Percentiles rank a stretch among this genome's conserved stretches.
Evolutionary conservation across 1,139 yeast genomes (phyloP).

Genomic region (Tardiomyces blankii): DNA sequence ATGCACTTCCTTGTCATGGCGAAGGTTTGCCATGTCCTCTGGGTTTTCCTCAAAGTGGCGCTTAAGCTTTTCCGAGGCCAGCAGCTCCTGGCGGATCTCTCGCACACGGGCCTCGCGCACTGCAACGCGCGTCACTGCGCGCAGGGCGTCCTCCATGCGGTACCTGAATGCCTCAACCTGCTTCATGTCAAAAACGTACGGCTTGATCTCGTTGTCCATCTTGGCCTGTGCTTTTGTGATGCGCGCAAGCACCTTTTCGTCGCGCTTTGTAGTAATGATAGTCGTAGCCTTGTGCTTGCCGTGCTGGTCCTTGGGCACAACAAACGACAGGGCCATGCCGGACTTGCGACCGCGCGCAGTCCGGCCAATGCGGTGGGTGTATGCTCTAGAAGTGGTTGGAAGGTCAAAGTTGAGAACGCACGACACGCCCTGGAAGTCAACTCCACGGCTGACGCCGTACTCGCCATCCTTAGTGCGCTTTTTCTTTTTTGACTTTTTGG

Average conservation of each 20-base stretch:
- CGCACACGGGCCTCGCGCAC: constrained; percentile 89
- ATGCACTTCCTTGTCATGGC: constrained; percentile 87
- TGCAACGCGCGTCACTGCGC: constrained; percentile 85
- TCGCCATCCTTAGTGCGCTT: constrained; percentile 35
- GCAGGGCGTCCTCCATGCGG: constrained; percentile 93
- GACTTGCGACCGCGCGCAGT: constrained; percentile 96
- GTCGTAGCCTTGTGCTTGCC: constrained; percentile 84
- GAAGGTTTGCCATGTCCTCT: constrained; percentile 77
- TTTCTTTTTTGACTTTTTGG: constrained; percentile 12
- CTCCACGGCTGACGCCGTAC: constrained; percentile 94
- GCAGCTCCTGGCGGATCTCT: constrained; percentile 79
- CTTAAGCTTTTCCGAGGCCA: constrained; percentile 81
- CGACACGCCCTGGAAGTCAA: constrained; percentile 91
- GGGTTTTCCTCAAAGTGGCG: constrained; percentile 97
- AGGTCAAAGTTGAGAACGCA: constrained; percentile 94
- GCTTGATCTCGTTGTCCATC: constrained; percentile 42
- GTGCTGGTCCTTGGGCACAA: constrained; percentile 70
- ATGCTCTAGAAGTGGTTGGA: constrained; percentile 82
- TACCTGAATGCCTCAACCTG: constrained; percentile 96
- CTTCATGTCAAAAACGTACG: constrained; percentile 83
- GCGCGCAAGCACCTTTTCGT: constrained; percentile 72
- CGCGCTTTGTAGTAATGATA: constrained; percentile 60
- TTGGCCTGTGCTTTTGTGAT: constrained; percentile 69
- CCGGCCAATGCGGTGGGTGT: constrained; percentile 92
- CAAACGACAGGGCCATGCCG: constrained; percentile 92